phyloP scores from a whole-genome alignment of 2,329 filamentous ascomycete species.

The Epichloe gansuensis region DNA sequence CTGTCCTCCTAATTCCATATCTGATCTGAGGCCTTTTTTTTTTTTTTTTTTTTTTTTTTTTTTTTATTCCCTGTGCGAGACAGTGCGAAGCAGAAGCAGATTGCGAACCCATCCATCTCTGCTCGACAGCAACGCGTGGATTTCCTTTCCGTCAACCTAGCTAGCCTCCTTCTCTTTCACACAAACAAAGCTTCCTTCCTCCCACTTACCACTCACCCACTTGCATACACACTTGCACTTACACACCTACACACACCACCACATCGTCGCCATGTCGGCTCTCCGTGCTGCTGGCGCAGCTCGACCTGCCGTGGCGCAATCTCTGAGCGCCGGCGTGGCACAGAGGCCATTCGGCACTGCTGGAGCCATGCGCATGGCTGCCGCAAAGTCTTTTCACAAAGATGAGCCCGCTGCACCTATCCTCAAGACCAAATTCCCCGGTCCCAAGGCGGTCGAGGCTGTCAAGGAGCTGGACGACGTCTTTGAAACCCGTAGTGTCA shows the following conservation, averaged over 20 bases:
- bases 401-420: constrained; percentile 41
- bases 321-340: constrained; percentile 3
- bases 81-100: not conserved
- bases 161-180: no score
- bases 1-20: not conserved
- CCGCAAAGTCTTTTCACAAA: constrained; percentile 28
- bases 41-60: not conserved
- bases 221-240: not conserved
- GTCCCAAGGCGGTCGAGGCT: constrained; percentile 58
- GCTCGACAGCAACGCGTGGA: not conserved
- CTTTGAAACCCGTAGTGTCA: constrained; percentile 76
- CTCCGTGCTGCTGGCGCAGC: constrained; percentile 8
- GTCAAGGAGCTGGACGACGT: constrained; percentile 63
- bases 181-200: no score
- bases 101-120: not conserved
- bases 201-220: not conserved
- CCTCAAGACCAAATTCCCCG: constrained; percentile 55
- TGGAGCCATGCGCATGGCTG: constrained; percentile 15
- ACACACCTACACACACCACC: not conserved
- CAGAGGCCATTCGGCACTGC: constrained; percentile 7
- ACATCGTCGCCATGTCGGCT: constrained; percentile 6
- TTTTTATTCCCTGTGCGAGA: not conserved
- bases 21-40: not conserved
- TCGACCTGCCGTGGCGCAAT: constrained; percentile 1
- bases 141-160: no score